Evolutionary conservation across 2,329 filamentous ascomycete genomes (phyloP), one percentile per base, ranked within the genome.

Genomic region (Epichloe elymi): DNA sequence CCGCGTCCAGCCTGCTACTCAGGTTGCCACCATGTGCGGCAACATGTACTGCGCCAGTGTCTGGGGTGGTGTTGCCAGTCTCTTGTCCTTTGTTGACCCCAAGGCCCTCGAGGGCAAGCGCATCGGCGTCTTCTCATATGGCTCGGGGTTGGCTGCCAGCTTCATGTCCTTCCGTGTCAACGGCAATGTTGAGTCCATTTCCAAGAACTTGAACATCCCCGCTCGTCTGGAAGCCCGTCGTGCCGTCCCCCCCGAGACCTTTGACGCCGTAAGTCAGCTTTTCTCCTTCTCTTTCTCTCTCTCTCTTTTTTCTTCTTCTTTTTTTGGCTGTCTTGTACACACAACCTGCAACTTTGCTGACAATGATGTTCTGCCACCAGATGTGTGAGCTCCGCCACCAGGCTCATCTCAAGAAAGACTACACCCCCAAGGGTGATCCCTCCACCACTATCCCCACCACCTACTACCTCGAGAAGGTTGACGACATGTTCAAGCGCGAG

Each of bases 401-500:
- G 70, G 87, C 86, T 51, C 87, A 93, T 67, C 74, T 91, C 57
- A 79, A 89, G 74, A 91, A 90, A 75, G 73, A 80, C 72, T 93
- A 80, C 71, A 79, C 73, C 56, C 87, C 87, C 55, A 68, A 75
- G 61, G 87, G 87, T 52, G 80, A 80, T 49, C 63, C 75, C 30
- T 83, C 85, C 44, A 85, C 79, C 58, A 77, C 93, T 52, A 65
- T 66, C 54, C 70, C 77, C 53, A 83, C 81, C 53, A 81, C 82
- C 20, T 93, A 91, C 74, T 93, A 90, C 72, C 76, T 93, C 53
- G 80, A 80, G 63, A 82, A 83, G 66, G 78, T 93, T 46, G 86
- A 93, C 63, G 85, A 88, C 60, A 88, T 88, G 85, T 93, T 87
- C 82, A 83, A 85, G 73, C 80, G 87, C 62, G 78, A 79, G 65